Conservation (phyloP, 2,329 filamentous ascomycete genomes). For the Colletotrichum sidae region DNA sequence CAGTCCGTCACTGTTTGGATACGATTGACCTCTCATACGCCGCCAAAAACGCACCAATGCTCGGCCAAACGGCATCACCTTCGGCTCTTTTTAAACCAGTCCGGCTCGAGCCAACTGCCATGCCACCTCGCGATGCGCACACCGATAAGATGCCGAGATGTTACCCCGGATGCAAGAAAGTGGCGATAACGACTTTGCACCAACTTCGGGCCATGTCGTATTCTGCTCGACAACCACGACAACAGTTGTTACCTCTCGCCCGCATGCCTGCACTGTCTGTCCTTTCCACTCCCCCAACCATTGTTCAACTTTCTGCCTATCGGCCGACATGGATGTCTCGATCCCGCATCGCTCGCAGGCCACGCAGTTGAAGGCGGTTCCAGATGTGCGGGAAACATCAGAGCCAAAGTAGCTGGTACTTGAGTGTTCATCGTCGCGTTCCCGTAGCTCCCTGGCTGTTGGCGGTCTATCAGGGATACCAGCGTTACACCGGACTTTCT, state of each 20-base stretch:
- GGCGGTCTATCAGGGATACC: slow-evolving; percentile 23
- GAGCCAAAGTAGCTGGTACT: slow-evolving; percentile 25
- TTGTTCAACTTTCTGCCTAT: too few relatives aligned
- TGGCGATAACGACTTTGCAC: slow-evolving; percentile 6
- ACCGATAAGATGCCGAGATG: slow-evolving; percentile 33
- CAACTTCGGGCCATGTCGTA: slow-evolving; percentile 14
- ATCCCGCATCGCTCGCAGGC: too few relatives aligned
- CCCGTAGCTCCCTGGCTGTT: slow-evolving; percentile 30
- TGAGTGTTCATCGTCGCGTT: slow-evolving; percentile 12
- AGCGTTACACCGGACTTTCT: slow-evolving; percentile 28
- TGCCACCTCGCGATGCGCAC: slow-evolving; percentile 4
- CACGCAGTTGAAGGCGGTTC: background rate
- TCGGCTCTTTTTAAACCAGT: slow-evolving; percentile 14
- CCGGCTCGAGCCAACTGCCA: background rate
- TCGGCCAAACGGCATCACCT: slow-evolving; percentile 36
- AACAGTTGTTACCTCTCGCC: too few relatives aligned
- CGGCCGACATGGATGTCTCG: background rate
- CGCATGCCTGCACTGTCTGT: too few relatives aligned
- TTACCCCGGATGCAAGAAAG: slow-evolving; percentile 27
- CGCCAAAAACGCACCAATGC: slow-evolving; percentile 22
- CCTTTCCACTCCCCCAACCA: too few relatives aligned
- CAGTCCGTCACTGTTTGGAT: slow-evolving; percentile 1
- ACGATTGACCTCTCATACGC: background rate
- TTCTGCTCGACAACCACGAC: background rate
- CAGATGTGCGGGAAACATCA: slow-evolving; percentile 13